Base-by-base conservation (phyloP, 345 rosid species). In the Tarenaya hassleriana region DNA sequence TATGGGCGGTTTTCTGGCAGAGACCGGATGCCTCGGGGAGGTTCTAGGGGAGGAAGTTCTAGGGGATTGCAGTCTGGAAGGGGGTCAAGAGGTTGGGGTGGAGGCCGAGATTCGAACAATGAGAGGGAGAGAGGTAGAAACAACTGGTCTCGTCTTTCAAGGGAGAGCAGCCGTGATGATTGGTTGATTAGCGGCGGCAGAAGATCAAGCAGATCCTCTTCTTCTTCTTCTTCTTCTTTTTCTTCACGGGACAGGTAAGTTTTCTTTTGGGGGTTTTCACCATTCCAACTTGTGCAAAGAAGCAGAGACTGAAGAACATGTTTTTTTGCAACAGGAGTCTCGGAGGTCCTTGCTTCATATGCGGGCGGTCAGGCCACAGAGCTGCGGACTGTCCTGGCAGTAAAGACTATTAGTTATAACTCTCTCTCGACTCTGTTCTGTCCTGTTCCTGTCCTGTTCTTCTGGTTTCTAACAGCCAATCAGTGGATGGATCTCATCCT, bases 381-480 rank as follows among this genome's bases (percentile, higher is more conserved):
- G 88, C 98, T 65, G 57, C 98, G 21, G 90, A 92, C 57, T 92
- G 95, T 68, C 88, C 94, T 32, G 73, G 54, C 62, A 76, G 73
- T 60, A 46, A 54, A 35, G 81, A 61, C 14, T 83, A 58, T 59
- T 81, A 75, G 16, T 19, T n/a, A n/a, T n/a, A n/a, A n/a, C n/a
- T n/a, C n/a, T n/a, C n/a, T n/a, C n/a, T n/a, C n/a, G n/a, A n/a
- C n/a, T n/a, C n/a, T n/a, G n/a, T n/a, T n/a, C n/a, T n/a, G n/a
- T n/a, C n/a, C n/a, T n/a, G n/a, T n/a, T n/a, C n/a, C n/a, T n/a
- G n/a, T n/a, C n/a, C n/a, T n/a, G n/a, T n/a, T n/a, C n/a, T n/a
- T n/a, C n/a, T n/a, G n/a, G n/a, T n/a, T n/a, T n/a, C n/a, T n/a
- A n/a, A n/a, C n/a, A n/a, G n/a, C n/a, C n/a, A n/a, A n/a, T n/a